Evolutionary conservation across 2,329 filamentous ascomycete species (phyloP).

Genomic region (Aspergillaceae sp.): DNA sequence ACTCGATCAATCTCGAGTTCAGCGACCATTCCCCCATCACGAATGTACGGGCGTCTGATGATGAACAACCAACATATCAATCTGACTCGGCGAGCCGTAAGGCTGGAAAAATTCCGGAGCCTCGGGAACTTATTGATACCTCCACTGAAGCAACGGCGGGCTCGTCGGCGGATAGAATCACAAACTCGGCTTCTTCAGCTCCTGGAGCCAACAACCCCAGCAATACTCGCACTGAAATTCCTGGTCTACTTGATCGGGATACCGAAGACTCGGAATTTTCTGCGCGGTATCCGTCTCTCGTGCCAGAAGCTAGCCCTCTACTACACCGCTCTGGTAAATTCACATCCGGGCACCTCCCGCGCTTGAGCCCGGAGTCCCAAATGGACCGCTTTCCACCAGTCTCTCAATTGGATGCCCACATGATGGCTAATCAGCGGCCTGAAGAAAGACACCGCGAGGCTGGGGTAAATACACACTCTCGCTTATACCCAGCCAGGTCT

Average conservation of each 20-base stretch:
- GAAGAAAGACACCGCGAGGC: background rate
- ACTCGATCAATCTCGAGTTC: slow-evolving; percentile 33
- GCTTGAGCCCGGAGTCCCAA: slow-evolving; percentile 14
- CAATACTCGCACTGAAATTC: background rate
- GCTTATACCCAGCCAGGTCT: background rate
- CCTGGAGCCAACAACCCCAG: background rate
- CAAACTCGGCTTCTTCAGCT: background rate
- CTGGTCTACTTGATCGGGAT: slow-evolving; percentile 23
- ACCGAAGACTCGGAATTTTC: slow-evolving; percentile 23
- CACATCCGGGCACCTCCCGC: slow-evolving; percentile 9
- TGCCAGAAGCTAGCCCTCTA: slow-evolving; percentile 9
- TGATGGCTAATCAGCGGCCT: slow-evolving; percentile 15
- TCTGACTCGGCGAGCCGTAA: background rate
- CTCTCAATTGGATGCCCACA: slow-evolving; percentile 30
- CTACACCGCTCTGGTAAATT: background rate
- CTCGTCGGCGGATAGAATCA: background rate
- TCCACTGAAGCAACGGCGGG: background rate
- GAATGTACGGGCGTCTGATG: slow-evolving; percentile 2
- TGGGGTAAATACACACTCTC: background rate
- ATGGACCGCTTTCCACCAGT: slow-evolving; percentile 29
- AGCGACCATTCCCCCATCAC: slow-evolving; percentile 22
- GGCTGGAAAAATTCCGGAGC: background rate
- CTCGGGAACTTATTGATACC: background rate
- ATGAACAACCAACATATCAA: background rate
- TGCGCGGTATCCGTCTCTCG: slow-evolving; percentile 28